Base-by-base conservation (phyloP, 352 stramenopile species). In the Pythium grandisporangium region DNA sequence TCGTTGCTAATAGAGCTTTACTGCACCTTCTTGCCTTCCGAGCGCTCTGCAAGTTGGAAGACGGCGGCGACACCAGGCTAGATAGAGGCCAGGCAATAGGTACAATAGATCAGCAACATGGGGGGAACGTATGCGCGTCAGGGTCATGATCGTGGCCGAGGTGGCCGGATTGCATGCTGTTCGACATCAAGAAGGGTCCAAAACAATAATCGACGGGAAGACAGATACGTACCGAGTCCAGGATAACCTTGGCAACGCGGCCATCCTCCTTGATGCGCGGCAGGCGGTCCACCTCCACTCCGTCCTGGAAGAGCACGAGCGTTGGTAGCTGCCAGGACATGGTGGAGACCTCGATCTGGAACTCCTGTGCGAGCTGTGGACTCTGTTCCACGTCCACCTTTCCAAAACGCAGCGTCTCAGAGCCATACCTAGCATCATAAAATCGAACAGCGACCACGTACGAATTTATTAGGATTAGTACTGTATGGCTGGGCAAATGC, bases 271-370 rank as follows among this genome's bases (percentile, higher is more conserved):
- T 61, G 48, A 89, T 61, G 11, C 62, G 56, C 0, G 76, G 76
- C 36, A 87, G 53, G 1, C 76, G 66, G 25, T 74, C 65, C 14
- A 59, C 45, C 48, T 87, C 69, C 30, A 72, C 51, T 25, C 70
- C 76, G 39, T 66, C 42, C 30, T 83, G 63, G 48, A 87, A 90
- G n/a, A 90, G 54, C 34, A 85, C 70, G 17, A 90, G 51, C 13
- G 73, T 81, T 46, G 76, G 73, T 14, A 90, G 50, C 48, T 87
- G 76, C 57, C 51, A 78, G 17, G 73, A 84, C 29, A 66, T 75
- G 21, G 70, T 63, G 4, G 68, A 78, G 21, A 79, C 68, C 48
- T 56, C 71, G 48, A 90, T 87, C 4, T 63, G 55, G 45, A 71
- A 74, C 32, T 74, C 63, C 6, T 49, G 44, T 20, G 76, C 73